Evolutionary conservation across 106 monocot genomes (phyloP), one percentile per base, ranked within the genome.

Genomic region (Acanthochlamys bracteata): DNA sequence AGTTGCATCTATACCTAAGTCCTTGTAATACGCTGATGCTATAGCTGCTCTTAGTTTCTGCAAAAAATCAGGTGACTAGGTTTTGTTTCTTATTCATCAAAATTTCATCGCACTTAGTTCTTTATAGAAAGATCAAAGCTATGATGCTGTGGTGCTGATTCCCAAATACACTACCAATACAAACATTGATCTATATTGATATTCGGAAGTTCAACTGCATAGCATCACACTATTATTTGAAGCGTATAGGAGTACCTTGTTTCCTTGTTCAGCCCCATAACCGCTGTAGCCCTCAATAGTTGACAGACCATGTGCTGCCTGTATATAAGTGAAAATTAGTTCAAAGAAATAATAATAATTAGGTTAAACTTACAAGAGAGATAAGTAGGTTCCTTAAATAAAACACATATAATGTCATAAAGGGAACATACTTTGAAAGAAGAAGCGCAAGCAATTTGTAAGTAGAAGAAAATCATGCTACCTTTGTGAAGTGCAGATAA

Each of bases 221-320:
- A n/a, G n/a, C n/a, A n/a, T n/a, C n/a, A n/a, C n/a, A n/a, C n/a
- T n/a, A n/a, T n/a, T n/a, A n/a, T n/a, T n/a, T n/a, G n/a, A n/a
- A n/a, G n/a, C n/a, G n/a, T n/a, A n/a, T n/a, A n/a, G n/a, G n/a
- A 19, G 46, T 53, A 94, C 89, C 94, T 90, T 86, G 27, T 90
- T 84, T 41, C 94, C 94, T 75, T 94, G 94, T 78, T 94, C 94
- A 43, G 83, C 84, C 57, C 89, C 94, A 75, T 94, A 94, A 66
- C 94, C 94, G 78, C 94, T 94, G 41, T 94, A 94, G 41, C 94
- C 89, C 60, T 86, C 94, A 55, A 94, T 40, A 43, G 89, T 94
- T 58, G 94, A 94, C 45, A 94, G 66, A 24, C 59, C 76, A 60
- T 71, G 69, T 78, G 94, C 56, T 54, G 71, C 81, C 94, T 94